Base-by-base conservation (phyloP, 805 yeast species). In the Dipodascopsis uninucleata region DNA sequence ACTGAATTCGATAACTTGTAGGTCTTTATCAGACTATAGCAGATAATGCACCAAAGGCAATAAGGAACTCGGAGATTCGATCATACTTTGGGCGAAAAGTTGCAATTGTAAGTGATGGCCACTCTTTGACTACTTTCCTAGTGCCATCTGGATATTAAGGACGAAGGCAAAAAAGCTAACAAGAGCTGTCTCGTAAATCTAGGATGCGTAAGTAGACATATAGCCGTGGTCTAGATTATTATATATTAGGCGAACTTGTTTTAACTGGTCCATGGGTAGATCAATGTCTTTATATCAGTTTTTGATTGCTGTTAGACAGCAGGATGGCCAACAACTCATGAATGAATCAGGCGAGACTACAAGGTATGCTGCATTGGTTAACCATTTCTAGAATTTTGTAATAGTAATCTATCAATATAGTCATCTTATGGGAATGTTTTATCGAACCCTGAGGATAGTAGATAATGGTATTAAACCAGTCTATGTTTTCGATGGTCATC, bases 271-370 rank as follows among this genome's bases (percentile, higher is more conserved):
- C 16, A 14, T 10, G 29, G 18, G n/a, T 68, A 94, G 95, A 2
- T 89, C 97, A 7, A 93, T 93, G 98, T 87, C 95, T 55, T 72
- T 93, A 31, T 93, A 93, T 63, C 99, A 93, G 66, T 93, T 90
- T 61, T 72, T 93, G 38, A 89, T 93, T 60, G 97, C 97, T 0
- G 98, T 93, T 3, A 76, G 99, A 61, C 97, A 90, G 58, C 88
- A 84, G 45, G 97, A 93, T 60, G 99, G 99, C n/a, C 87, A 80
- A 52, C 95, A 88, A 62, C 71, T 93, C 60, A 81, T 93, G 20
- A 83, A 78, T 52, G 96, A 85, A 31, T 77, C 77, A 16, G 99
- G 99, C 34, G 95, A 87, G 52, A 90, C 97, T 1, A 84, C 82
- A 1, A 61, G 53, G 53, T 47, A n/a, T n/a, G 8, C 12, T 21